Evolutionary conservation across 2,329 filamentous ascomycete species (phyloP), one percentile per base, ranked within the genome.

Genomic region (Aphanocladium album): DNA sequence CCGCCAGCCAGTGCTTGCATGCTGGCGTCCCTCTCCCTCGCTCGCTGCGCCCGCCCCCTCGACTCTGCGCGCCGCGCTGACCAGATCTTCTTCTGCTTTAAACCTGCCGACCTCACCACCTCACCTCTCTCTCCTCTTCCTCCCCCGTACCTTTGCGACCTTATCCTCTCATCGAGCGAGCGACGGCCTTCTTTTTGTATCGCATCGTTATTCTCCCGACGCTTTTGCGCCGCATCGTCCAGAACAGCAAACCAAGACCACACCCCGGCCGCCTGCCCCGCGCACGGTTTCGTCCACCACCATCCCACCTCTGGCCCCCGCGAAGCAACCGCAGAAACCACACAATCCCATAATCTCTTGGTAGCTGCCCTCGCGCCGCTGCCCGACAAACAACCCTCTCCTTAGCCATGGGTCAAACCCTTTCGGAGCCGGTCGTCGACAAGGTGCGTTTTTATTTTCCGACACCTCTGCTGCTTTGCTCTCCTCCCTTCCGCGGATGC

Each of bases 351-450:
- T 51, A 45, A 25, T 57, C 21, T 61, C 53, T 39, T 46, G 60
- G 55, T 62, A 62, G 61, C 61, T 62, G 57, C 61, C 52, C 52
- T 54, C 47, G 57, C 57, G 56, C 57, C 52, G 57, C 57, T 62
- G 37, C 60, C 60, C 50, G 43, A 60, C 19, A 54, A 46, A 45
- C 47, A 52, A 9, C 23, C 45, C 63, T 62, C 62, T 67, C 58
- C 64, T 60, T 59, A 72, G 67, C 66, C 79, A 99, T 99, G 95
- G 95, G 95, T 85, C 95, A 99, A 84, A 99, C 95, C 78, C 88
- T 99, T 74, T 98, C 93, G 72, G 95, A 99, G 83, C 95, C 95
- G 72, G 93, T 99, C 73, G 90, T 96, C 77, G 95, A 98, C 76
- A 99, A 99, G 93, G 95, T 99, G 66, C 66, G 72, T 71, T 62